Evolutionary conservation across 345 rosid genomes (phyloP), one percentile per base, ranked within the genome.

Genomic region (Pugionium cornutum): DNA sequence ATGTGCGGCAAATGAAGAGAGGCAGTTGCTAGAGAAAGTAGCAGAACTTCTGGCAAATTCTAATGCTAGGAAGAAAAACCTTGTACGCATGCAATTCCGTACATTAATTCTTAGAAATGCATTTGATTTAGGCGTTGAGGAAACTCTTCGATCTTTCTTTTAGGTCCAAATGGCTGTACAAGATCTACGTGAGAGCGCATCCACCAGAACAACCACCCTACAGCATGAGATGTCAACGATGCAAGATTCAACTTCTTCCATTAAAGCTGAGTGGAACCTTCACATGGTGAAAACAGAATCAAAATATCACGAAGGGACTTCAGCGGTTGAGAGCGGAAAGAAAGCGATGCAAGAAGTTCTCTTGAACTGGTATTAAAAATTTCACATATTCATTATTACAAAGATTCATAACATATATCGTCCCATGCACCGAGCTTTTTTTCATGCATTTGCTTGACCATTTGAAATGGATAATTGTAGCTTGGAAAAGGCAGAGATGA

Each of bases 161-260:
- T 49, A 94, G 99, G 97, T 94, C 31, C 95, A 91, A 87, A 69
- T 78, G 84, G 86, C 96, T 53, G 89, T 95, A 63, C 84, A 84
- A 35, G 97, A 91, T 80, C 80, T 95, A 47, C 87, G 86, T 31
- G 89, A 87, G 66, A 84, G 86, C 59, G 78, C 91, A 66, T 83
- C 85, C 76, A 76, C 81, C 70, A 85, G 84, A 89, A 89, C 95
- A 39, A 76, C 53, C 57, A 82, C 81, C 36, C 67, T 91, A 61
- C 99, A 89, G 72, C 82, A 84, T 77, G 99, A 91, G 80, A 89
- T 89, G 95, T 85, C 89, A 48, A 87, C 94, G 10, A 83, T 95
- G 97, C 88, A 90, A 71, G 91, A 82, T 59, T 84, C 92, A 53
- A 81, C 96, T 39, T 83, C 81, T 40, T 81, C 86, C 9, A 79